A percentile compares a stretch with the other conserved stretches of the same genome.
These are phyloP conservation scores for Chlorella ohadii DNA, from an alignment of 139 green algal species.

Conservation along the genomic window DNA sequence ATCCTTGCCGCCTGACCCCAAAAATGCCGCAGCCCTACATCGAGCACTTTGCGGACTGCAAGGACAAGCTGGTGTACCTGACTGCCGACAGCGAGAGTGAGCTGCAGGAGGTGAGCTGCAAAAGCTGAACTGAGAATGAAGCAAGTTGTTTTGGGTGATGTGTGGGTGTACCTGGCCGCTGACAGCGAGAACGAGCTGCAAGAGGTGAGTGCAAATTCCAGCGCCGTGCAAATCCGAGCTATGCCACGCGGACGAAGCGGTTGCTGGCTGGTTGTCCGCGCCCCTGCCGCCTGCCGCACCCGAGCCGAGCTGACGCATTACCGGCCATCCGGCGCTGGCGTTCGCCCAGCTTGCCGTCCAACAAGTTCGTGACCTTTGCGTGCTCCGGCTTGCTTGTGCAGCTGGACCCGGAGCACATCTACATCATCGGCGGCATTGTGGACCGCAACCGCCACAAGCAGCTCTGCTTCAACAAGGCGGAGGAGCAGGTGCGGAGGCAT, in stretches of 20 bases:
- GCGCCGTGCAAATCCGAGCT: too few relatives aligned
- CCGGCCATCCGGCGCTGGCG: too few relatives aligned
- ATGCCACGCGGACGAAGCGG: too few relatives aligned
- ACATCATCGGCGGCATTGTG: slow-evolving; percentile 91
- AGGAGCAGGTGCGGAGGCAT: slow-evolving; percentile 49
- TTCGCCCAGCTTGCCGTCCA: too few relatives aligned
- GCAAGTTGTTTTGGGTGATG: neutral
- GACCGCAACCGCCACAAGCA: slow-evolving; percentile 85
- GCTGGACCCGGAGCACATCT: slow-evolving; percentile 73
- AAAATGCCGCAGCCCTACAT: slow-evolving; percentile 57
- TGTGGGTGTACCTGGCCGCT: too few relatives aligned
- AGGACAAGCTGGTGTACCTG: slow-evolving; percentile 81
- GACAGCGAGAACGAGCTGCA: too few relatives aligned
- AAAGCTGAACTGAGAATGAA: too few relatives aligned
- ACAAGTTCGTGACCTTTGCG: too few relatives aligned
- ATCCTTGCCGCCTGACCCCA: neutral
- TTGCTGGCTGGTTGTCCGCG: too few relatives aligned
- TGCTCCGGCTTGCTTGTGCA: neutral
- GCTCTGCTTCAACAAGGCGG: slow-evolving; percentile 63
- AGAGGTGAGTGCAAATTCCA: too few relatives aligned
- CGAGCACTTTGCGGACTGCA: slow-evolving; percentile 50
- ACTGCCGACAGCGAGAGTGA: slow-evolving; percentile 80
- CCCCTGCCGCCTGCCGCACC: too few relatives aligned
- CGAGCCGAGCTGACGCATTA: too few relatives aligned
- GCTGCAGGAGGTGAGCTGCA: slow-evolving; percentile 48